Conservation (phyloP, 2,329 filamentous ascomycete species). For the Colletotrichum sp. region DNA sequence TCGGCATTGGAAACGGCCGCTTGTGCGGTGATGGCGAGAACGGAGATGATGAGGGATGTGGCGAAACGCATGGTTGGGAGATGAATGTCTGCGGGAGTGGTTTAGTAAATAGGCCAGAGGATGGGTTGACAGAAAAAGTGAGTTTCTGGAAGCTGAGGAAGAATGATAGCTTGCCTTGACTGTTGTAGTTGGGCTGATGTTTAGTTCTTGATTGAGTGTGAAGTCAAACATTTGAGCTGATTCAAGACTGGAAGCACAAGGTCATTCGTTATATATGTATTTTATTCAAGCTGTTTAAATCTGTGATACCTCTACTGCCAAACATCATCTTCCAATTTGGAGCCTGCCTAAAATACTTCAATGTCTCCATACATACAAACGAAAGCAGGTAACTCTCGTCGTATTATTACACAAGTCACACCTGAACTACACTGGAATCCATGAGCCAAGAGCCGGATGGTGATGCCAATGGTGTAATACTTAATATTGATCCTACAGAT, state of each 20-base stretch:
- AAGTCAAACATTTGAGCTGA: neutral
- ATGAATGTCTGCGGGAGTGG: neutral
- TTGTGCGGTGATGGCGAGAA: neutral
- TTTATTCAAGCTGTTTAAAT: neutral
- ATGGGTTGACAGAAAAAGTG: too few species aligned
- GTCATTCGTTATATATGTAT: neutral
- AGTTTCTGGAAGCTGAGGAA: too few species aligned
- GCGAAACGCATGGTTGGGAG: constrained; percentile 13
- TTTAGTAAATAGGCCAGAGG: too few species aligned
- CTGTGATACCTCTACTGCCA: neutral
- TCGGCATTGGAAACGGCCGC: neutral
- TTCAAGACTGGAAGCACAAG: neutral
- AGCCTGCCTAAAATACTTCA: too few species aligned
- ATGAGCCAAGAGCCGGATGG: too few species aligned
- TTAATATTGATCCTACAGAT: too few species aligned
- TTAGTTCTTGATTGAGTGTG: neutral
- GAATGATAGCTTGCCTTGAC: neutral
- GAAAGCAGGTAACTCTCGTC: too few species aligned
- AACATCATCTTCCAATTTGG: neutral
- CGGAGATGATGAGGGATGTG: neutral
- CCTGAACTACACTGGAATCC: too few species aligned
- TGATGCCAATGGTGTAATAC: too few species aligned
- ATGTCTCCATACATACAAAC: too few species aligned
- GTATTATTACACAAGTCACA: too few species aligned
- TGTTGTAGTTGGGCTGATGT: neutral